Evolutionary conservation across 2,329 filamentous ascomycete species (phyloP).

Genomic region (Byssoonygena ceratinophila): DNA sequence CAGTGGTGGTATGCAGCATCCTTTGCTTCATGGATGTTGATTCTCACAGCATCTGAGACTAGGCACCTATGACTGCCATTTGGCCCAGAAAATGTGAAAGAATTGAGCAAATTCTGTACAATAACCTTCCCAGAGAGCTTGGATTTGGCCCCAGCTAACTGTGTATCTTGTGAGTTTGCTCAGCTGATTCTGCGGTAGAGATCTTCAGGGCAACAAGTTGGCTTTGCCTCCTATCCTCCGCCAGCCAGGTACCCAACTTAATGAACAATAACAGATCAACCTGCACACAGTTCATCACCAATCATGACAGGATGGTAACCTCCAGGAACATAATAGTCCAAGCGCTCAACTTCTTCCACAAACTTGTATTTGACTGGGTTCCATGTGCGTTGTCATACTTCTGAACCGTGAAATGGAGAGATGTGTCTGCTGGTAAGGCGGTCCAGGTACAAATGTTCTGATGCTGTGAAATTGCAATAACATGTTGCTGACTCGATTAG

Average conservation of each 20-base stretch:
- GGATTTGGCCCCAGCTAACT: not conserved
- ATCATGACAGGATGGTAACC: not conserved
- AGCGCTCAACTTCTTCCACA: not conserved
- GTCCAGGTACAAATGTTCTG: too few species aligned
- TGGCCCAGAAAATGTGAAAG: not conserved
- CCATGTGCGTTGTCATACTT: not conserved
- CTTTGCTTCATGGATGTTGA: slow-evolving; percentile 18
- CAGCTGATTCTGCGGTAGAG: not conserved
- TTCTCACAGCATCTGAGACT: slow-evolving; percentile 17
- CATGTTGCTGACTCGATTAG: too few species aligned
- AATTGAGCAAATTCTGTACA: not conserved
- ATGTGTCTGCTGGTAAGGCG: too few species aligned
- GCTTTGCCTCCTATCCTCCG: not conserved
- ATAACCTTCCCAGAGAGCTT: not conserved
- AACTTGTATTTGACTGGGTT: not conserved
- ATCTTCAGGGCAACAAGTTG: not conserved
- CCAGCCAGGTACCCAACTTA: not conserved
- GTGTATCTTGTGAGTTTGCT: not conserved
- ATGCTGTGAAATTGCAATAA: too few species aligned
- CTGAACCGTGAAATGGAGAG: too few species aligned
- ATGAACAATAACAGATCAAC: not conserved
- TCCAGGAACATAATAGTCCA: not conserved
- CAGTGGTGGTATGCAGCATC: slow-evolving; percentile 16
- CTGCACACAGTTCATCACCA: not conserved
- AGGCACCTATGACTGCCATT: slow-evolving; percentile 16